phyloP scores from a whole-genome alignment of 140 eudicot genomes.

The Oenanthe javanica region DNA sequence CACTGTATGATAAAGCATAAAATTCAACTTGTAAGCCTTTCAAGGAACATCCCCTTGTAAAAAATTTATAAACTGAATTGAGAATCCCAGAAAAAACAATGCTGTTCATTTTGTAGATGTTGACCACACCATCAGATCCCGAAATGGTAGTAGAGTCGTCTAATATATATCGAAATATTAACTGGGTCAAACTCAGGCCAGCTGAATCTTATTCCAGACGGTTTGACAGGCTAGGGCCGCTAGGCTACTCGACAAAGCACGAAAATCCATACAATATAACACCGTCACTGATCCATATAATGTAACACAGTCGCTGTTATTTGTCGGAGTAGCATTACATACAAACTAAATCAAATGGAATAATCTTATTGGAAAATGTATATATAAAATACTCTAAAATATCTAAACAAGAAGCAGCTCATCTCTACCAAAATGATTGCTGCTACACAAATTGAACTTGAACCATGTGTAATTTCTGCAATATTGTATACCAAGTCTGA shows the following conservation, averaged over 20 bases:
- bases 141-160: background rate
- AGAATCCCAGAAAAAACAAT: background rate
- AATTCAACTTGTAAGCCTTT: constrained; percentile 1
- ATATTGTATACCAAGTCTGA: background rate
- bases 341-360: no score
- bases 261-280: background rate
- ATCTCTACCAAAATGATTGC: no score
- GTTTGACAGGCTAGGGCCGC: background rate
- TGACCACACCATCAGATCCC: background rate
- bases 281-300: background rate
- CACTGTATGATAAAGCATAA: constrained; percentile 4
- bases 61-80: background rate
- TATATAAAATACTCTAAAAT: no score
- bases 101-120: background rate
- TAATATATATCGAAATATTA: background rate
- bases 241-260: background rate
- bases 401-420: no score
- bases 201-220: background rate
- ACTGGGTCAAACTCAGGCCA: background rate
- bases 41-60: background rate
- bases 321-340: background rate
- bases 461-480: no score
- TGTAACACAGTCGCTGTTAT: background rate
- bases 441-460: background rate
- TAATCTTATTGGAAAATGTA: no score